phyloP scores from a whole-genome alignment of 2,329 filamentous ascomycete genomes.

The Diplodia mutila region DNA sequence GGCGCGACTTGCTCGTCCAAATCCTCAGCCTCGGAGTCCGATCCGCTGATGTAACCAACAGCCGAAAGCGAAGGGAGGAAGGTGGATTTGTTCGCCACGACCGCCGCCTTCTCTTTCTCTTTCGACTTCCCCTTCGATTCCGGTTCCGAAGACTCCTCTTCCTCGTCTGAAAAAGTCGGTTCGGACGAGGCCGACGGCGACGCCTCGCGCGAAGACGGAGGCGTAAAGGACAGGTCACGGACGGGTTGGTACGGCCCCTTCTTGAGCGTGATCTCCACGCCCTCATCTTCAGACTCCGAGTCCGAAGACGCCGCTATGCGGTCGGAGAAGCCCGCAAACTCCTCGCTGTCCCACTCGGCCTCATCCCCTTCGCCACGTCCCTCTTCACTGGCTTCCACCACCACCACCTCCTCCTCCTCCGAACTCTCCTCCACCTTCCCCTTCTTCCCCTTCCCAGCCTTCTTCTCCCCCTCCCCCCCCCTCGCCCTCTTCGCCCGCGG shows the following conservation, averaged over 20 bases:
- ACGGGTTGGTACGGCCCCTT: slow-evolving; percentile 7
- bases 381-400: slow-evolving; percentile 22
- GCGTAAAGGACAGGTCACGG: slow-evolving; percentile 22
- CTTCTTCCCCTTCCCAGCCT: background rate
- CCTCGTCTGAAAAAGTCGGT: slow-evolving; percentile 13
- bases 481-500: slow-evolving; percentile 4
- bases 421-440: slow-evolving; percentile 11
- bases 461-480: background rate
- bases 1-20: slow-evolving; percentile 54
- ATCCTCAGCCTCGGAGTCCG: slow-evolving; percentile 64
- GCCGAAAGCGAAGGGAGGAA: slow-evolving; percentile 76
- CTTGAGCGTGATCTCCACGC: background rate
- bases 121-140: slow-evolving; percentile 33
- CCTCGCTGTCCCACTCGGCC: slow-evolving; percentile 29
- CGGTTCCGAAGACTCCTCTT: slow-evolving; percentile 29
- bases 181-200: background rate
- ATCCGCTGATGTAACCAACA: slow-evolving; percentile 78
- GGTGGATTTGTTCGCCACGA: slow-evolving; percentile 51
- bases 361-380: slow-evolving; percentile 29
- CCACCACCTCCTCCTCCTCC: slow-evolving; percentile 23
- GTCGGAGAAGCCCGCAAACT: slow-evolving; percentile 41
- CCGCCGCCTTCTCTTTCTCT: slow-evolving; percentile 28
- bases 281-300: slow-evolving; percentile 35
- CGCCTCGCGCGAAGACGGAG: slow-evolving; percentile 17
- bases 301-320: slow-evolving; percentile 46